Percentiles rank a stretch among this genome's conserved stretches.
These are phyloP conservation scores for Luvunga scandens DNA, from an alignment of 345 rosid species.

Conservation along the genomic window DNA sequence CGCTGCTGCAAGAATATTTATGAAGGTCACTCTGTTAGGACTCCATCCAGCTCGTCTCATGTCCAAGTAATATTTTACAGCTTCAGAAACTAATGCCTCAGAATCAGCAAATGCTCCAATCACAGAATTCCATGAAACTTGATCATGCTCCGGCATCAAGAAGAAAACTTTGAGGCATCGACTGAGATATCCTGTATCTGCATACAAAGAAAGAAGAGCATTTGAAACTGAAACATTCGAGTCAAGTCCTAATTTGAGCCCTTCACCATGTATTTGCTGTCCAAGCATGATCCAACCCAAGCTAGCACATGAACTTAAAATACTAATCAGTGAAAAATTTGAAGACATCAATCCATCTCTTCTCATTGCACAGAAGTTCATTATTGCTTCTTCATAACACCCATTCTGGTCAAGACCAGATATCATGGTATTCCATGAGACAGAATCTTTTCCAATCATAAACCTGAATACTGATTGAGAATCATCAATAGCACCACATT, in stretches of 20 bases:
- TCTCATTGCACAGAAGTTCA: conserved; percentile 54
- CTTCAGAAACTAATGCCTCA: conserved; percentile 45
- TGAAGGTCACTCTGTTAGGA: conserved; percentile 66
- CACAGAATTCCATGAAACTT: conserved; percentile 86
- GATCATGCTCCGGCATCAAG: conserved; percentile 69
- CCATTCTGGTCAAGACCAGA: conserved; percentile 84
- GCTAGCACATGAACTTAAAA: conserved; percentile 87
- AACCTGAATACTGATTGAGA: conserved; percentile 55
- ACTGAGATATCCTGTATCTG: conserved; percentile 49
- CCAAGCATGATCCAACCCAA: conserved; percentile 60
- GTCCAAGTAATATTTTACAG: conserved; percentile 48
- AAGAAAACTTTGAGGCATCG: conserved; percentile 58
- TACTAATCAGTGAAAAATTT: conserved; percentile 68
- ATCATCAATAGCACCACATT: conserved; percentile 57
- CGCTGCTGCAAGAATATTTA: conserved; percentile 62
- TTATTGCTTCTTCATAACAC: conserved; percentile 57
- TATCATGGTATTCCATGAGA: conserved; percentile 92
- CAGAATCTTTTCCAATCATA: conserved; percentile 66
- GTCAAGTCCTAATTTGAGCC: conserved; percentile 67
- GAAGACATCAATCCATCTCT: conserved; percentile 49
- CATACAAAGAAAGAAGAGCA: conserved; percentile 71
- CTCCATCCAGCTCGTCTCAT: conserved; percentile 66
- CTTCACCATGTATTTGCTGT: conserved; percentile 67
- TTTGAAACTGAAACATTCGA: conserved; percentile 84
- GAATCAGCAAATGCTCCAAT: conserved; percentile 74